Evolutionary conservation across 2,329 filamentous ascomycete genomes (phyloP), one percentile per base, ranked within the genome.

Genomic region (Pezicula radicicola): DNA sequence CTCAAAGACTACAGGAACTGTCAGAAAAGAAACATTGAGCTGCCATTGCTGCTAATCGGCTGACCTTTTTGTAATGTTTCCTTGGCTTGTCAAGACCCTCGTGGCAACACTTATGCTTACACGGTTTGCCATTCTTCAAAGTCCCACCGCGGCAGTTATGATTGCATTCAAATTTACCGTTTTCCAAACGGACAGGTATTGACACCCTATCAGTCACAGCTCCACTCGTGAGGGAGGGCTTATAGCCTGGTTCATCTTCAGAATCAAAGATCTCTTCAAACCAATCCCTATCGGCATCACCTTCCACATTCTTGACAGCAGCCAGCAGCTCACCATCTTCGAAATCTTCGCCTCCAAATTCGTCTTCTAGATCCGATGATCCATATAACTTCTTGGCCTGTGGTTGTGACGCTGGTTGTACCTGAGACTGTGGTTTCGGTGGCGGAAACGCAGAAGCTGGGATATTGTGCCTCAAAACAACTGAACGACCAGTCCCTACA

Each of bases 161-260:
- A 52, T 87, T 87, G 68, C 89, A 93, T 35, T 78, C 77, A 83
- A 85, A 92, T 62, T 79, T 88, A 0, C 88, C 88, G 62, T 89
- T 92, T 0, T 75, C 68, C 55, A 91, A 76, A 59, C 76, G 77
- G 1, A 70, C 65, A 4, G 83, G 76, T 12, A 13, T 44, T 77
- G 37, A n/a, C 1, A 47, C 51, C n/a, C 37, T 50, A n/a, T 46
- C 28, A 6, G 35, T 46, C 18, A 6, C 8, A 16, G 18, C 54
- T 40, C 6, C 33, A 28, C 7, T 19, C 10, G 16, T 4, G 28
- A 50, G 15, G n/a, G 30, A 35, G 39, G 44, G 44, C 33, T 51
- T 48, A 16, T 48, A 27, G 18, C 27, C 50, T 57, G 40, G 43
- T 7, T 76, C 67, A 37, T 79, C 72, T 13, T 83, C 77, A 46